Base-by-base conservation (phyloP, 768 basidiomycete genomes). In the Rhizopogon roseolus region DNA sequence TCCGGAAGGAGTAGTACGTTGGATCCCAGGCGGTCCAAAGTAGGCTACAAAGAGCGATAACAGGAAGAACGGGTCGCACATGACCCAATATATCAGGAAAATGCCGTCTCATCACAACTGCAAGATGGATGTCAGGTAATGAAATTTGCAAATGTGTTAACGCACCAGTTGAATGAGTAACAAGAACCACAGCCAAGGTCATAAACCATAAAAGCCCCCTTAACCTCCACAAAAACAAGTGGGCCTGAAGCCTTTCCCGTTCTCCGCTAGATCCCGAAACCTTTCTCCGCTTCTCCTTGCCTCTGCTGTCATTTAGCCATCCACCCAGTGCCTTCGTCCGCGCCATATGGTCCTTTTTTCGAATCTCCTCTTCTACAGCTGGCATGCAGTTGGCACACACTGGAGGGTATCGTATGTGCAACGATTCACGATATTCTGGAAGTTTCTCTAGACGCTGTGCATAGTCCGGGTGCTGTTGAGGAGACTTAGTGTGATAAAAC, bases 1-100 rank as follows among this genome's bases (percentile, higher is more conserved):
- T 77, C 58, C 77, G 77, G 51, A 81, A 71, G 9, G 79, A 73
- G 22, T 78, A 69, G 67, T 92, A 93, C 17, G 88, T 88, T 11
- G 91, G 93, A 64, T 96, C 85, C 93, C 93, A 96, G 1, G 78
- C 82, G 0, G 84, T 83, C 86, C 93, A 95, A 6, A 86, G 62
- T 14, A 93, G 63, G 17, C 92, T 92, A 14, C 81, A 10, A 1
- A 84, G 41, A 28, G 75, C 69, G 17, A 88, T 41, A 4, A 74
- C 28, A 2, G 88, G 84, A 49, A 86, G 70, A 5, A 65, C 56
- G 9, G 79, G 78, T 48, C 68, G 61, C 38, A 72, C 42, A 34
- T 65, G 43, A 1, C 53, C 28, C 11, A 66, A 53, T 5, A 32
- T 39, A 50, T 4, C 56, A 6, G 69, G 60, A 32, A 64, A 66